Percentiles rank a stretch among this genome's conserved stretches.
phyloP scores from a whole-genome alignment of 192 early-diverging fungal genomes.

The Gamsiella multidivaricata region DNA sequence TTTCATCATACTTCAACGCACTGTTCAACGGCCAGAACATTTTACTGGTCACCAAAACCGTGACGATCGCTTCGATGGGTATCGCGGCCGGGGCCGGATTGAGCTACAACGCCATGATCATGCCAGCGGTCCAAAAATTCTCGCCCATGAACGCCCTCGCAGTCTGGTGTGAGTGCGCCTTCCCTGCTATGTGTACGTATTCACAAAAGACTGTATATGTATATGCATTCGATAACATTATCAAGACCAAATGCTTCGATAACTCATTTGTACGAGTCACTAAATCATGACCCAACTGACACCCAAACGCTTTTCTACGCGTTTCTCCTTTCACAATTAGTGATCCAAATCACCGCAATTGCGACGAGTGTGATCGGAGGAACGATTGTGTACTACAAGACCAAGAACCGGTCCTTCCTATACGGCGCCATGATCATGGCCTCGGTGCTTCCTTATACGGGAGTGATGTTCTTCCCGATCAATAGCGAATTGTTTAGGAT shows the following conservation, averaged over 20 bases:
- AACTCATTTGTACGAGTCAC: too few relatives aligned
- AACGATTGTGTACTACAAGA: constrained; percentile 23
- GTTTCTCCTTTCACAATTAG: background rate
- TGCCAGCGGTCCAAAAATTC: constrained; percentile 15
- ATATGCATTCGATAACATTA: too few relatives aligned
- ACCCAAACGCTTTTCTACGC: background rate
- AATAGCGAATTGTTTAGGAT: constrained; percentile 18
- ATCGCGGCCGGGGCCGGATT: constrained; percentile 11
- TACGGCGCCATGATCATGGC: constrained; percentile 15
- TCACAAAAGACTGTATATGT: background rate
- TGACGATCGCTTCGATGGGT: constrained; percentile 24
- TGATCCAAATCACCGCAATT: constrained; percentile 11
- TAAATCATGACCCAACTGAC: too few relatives aligned
- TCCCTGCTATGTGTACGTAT: constrained; percentile 10
- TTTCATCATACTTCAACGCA: background rate
- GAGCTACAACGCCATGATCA: constrained; percentile 21
- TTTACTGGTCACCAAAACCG: constrained; percentile 11
- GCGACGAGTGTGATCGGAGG: constrained; percentile 17
- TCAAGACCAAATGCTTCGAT: too few relatives aligned
- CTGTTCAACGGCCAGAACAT: constrained; percentile 20
- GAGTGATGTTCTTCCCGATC: constrained; percentile 11
- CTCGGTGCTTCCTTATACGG: constrained; percentile 22
- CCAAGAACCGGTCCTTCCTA: constrained; percentile 28
- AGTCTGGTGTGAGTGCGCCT: constrained; percentile 10
- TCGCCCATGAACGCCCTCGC: background rate